Percentiles rank a stretch among this genome's conserved stretches.
Evolutionary conservation across 2,329 filamentous ascomycete species (phyloP).

Genomic region (Xylaria sp.): DNA sequence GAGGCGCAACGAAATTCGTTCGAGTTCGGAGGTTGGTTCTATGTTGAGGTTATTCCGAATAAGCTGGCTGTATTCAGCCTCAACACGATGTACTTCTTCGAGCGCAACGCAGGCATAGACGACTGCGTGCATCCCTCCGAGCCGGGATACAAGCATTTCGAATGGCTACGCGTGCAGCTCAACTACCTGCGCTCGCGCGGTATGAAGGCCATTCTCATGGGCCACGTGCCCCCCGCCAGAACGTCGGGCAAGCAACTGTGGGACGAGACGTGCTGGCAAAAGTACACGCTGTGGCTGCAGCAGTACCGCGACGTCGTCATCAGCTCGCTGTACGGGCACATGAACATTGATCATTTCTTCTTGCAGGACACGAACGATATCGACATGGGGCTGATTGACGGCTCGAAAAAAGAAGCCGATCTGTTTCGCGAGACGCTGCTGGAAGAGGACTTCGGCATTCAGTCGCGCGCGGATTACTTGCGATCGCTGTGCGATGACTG

Average conservation of each 20-base stretch:
- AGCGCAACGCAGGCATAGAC: slow-evolving; percentile 87
- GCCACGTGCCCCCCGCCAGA: slow-evolving; percentile 87
- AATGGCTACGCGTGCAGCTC: slow-evolving; percentile 89
- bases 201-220: slow-evolving; percentile 92
- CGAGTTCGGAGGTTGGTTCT: slow-evolving; percentile 90
- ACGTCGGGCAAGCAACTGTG: slow-evolving; percentile 80
- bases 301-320: slow-evolving; percentile 89
- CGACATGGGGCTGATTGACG: slow-evolving; percentile 47
- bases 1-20: slow-evolving; percentile 90
- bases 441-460: slow-evolving; percentile 53
- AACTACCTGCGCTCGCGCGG: slow-evolving; percentile 73
- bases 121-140: slow-evolving; percentile 75
- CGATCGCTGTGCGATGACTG: slow-evolving; percentile 71
- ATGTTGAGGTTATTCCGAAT: slow-evolving; percentile 81
- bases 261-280: slow-evolving; percentile 98
- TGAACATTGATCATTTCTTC: slow-evolving; percentile 98
- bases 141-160: slow-evolving; percentile 89
- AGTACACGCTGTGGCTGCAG: slow-evolving; percentile 84
- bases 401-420: slow-evolving; percentile 24
- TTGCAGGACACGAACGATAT: slow-evolving; percentile 80
- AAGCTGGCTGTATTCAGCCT: slow-evolving; percentile 85
- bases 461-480: slow-evolving; percentile 74
- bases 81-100: slow-evolving; percentile 95
- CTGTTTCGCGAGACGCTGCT: slow-evolving; percentile 36
- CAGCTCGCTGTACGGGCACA: slow-evolving; percentile 78